Evolutionary conservation across 768 basidiomycete genomes (phyloP).

Genomic region (Boletellus ananas): DNA sequence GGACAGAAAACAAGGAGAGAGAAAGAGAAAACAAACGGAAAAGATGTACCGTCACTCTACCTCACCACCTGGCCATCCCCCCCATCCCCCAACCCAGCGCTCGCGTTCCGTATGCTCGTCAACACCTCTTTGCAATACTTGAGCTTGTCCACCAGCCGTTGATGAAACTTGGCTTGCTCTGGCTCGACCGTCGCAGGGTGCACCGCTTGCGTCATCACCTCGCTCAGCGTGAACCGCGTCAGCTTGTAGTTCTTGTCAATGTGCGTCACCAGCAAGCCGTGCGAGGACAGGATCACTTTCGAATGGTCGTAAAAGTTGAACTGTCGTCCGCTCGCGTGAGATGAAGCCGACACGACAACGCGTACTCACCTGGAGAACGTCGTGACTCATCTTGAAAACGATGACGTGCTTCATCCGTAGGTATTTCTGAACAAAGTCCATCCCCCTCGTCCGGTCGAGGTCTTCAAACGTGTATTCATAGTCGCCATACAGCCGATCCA

Average conservation of each 20-base stretch:
- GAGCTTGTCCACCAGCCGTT: slow-evolving; percentile 71
- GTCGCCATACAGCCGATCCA: slow-evolving; percentile 82
- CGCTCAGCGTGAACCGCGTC: slow-evolving; percentile 67
- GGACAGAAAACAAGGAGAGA: background rate
- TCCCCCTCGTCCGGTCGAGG: slow-evolving; percentile 61
- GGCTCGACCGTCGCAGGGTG: slow-evolving; percentile 40
- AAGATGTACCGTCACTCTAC: background rate
- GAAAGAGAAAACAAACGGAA: background rate
- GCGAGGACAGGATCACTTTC: slow-evolving; percentile 83
- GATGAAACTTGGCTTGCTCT: slow-evolving; percentile 57
- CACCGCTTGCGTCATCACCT: slow-evolving; percentile 60
- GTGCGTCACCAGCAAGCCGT: slow-evolving; percentile 77
- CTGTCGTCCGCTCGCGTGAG: slow-evolving; percentile 36
- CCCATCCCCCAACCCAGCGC: slow-evolving; percentile 32
- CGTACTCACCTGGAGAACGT: slow-evolving; percentile 84
- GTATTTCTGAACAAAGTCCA: slow-evolving; percentile 96
- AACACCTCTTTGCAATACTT: slow-evolving; percentile 87
- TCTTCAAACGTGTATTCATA: slow-evolving; percentile 82
- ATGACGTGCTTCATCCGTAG: slow-evolving; percentile 96
- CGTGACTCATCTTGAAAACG: slow-evolving; percentile 94
- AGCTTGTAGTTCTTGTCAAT: slow-evolving; percentile 87
- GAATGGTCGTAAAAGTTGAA: slow-evolving; percentile 99
- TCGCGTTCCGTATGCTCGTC: slow-evolving; percentile 61
- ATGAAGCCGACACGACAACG: background rate
- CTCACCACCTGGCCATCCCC: slow-evolving; percentile 2